phyloP scores from a whole-genome alignment of 2,329 filamentous ascomycete genomes.

The Fusarium subglutinans region DNA sequence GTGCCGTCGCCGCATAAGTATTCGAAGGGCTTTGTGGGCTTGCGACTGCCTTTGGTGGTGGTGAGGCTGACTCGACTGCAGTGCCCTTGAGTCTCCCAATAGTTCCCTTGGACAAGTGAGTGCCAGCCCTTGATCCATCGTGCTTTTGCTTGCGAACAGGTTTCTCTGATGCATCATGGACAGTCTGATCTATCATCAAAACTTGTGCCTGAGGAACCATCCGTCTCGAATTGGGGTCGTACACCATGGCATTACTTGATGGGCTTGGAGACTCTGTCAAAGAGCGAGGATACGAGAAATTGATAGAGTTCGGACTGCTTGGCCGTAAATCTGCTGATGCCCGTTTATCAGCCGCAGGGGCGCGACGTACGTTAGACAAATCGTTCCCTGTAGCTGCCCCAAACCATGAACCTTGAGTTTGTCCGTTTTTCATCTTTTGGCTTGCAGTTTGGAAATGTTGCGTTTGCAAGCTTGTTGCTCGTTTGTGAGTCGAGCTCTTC shows the following conservation, averaged over 20 bases:
- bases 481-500: slow-evolving; percentile 48
- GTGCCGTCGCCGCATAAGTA: neutral
- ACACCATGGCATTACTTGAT: slow-evolving; percentile 61
- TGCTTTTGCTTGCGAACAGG: slow-evolving; percentile 54
- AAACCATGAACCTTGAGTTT: slow-evolving; percentile 59
- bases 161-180: slow-evolving; percentile 52
- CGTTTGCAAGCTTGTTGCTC: slow-evolving; percentile 55
- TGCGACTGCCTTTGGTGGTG: slow-evolving; percentile 42
- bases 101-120: slow-evolving; percentile 62
- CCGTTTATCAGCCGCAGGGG: slow-evolving; percentile 49
- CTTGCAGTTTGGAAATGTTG: slow-evolving; percentile 64
- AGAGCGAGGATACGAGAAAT: slow-evolving; percentile 67
- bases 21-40: neutral
- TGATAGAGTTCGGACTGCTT: slow-evolving; percentile 62
- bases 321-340: slow-evolving; percentile 49
- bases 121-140: slow-evolving; percentile 51
- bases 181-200: slow-evolving; percentile 53
- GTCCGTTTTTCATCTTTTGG: slow-evolving; percentile 57
- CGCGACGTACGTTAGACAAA: slow-evolving; percentile 55
- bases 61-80: slow-evolving; percentile 49
- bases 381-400: slow-evolving; percentile 56
- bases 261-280: slow-evolving; percentile 51
- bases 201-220: slow-evolving; percentile 63
- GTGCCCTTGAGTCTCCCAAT: slow-evolving; percentile 62
- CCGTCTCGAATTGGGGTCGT: slow-evolving; percentile 72